These are phyloP conservation scores for Amaranthus hypochondriacus DNA, from an alignment of 148 eudicot species.

Conservation along the genomic window DNA sequence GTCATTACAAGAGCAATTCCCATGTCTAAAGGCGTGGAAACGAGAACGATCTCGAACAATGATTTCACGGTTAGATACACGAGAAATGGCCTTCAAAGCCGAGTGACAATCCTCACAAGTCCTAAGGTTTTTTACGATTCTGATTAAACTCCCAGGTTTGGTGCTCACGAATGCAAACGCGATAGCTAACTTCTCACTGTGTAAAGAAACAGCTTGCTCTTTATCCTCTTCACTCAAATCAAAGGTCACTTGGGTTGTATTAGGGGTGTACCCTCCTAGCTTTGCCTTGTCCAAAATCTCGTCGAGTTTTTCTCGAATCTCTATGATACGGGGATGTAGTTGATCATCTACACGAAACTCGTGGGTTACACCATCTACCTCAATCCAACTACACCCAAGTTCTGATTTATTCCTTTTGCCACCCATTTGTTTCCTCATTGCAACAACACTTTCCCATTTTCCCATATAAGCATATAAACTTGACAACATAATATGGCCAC, in stretches of 20 bases:
- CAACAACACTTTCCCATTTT: slow-evolving; percentile 50
- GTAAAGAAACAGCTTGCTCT: slow-evolving; percentile 55
- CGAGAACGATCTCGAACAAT: slow-evolving; percentile 65
- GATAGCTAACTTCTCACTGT: slow-evolving; percentile 58
- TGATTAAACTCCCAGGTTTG: slow-evolving; percentile 33
- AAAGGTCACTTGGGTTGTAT: slow-evolving; percentile 41
- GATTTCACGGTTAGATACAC: slow-evolving; percentile 47
- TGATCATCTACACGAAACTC: slow-evolving; percentile 64
- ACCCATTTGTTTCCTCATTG: slow-evolving; percentile 37
- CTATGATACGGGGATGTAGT: slow-evolving; percentile 39
- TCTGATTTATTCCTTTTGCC: slow-evolving; percentile 35
- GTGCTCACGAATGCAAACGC: slow-evolving; percentile 45
- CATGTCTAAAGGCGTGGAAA: slow-evolving; percentile 45
- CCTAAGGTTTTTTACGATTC: slow-evolving; percentile 55
- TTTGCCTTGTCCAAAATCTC: slow-evolving; percentile 41
- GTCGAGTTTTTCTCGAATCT: slow-evolving; percentile 38
- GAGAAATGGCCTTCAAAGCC: slow-evolving; percentile 47
- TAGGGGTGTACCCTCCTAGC: slow-evolving; percentile 37
- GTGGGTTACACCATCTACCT: slow-evolving; percentile 53
- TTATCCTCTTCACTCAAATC: slow-evolving; percentile 64
- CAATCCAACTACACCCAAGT: slow-evolving; percentile 67
- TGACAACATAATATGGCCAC: slow-evolving; percentile 40
- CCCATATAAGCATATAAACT: slow-evolving; percentile 61
- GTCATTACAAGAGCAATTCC: slow-evolving; percentile 52
- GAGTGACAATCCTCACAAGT: slow-evolving; percentile 61